These are phyloP conservation scores for Phytopythium chamaehyphon DNA, from an alignment of 352 stramenopile species.

Conservation along the genomic window DNA sequence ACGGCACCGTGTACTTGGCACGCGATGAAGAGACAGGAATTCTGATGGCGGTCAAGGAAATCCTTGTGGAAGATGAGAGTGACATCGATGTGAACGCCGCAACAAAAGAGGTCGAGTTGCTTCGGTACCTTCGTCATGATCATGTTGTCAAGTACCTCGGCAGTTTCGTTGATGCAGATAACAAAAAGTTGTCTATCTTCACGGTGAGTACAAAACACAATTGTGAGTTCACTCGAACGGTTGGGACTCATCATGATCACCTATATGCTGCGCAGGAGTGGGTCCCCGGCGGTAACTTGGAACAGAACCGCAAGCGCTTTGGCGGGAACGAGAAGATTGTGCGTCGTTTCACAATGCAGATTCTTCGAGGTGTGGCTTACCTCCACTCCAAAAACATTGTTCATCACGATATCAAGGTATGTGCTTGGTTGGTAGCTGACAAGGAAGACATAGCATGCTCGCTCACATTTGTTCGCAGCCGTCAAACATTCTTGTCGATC, in stretches of 20 bases:
- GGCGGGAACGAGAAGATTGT: slow-evolving; percentile 69
- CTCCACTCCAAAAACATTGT: slow-evolving; percentile 73
- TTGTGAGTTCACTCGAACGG: neutral
- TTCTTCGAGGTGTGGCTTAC: slow-evolving; percentile 88
- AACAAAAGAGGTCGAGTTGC: slow-evolving; percentile 82
- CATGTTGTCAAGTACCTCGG: slow-evolving; percentile 94
- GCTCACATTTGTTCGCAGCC: slow-evolving; percentile 20
- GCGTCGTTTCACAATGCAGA: slow-evolving; percentile 72
- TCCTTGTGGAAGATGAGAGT: slow-evolving; percentile 36
- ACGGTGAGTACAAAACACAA: slow-evolving; percentile 13
- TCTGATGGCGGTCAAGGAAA: slow-evolving; percentile 83
- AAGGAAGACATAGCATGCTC: neutral
- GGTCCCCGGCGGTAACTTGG: slow-evolving; percentile 81
- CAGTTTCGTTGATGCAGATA: slow-evolving; percentile 64
- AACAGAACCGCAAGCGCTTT: slow-evolving; percentile 80
- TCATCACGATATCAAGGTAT: slow-evolving; percentile 81
- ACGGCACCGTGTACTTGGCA: slow-evolving; percentile 86
- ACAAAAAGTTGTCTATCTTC: slow-evolving; percentile 87
- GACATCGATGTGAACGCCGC: slow-evolving; percentile 30
- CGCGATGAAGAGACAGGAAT: slow-evolving; percentile 88
- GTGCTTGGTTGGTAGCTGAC: neutral
- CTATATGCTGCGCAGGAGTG: slow-evolving; percentile 46
- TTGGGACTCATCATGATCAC: slow-evolving; percentile 1
- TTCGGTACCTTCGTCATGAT: slow-evolving; percentile 81
- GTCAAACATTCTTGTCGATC: slow-evolving; percentile 94